phyloP scores from a whole-genome alignment of 1,284 basidiomycete species.

The Ganoderma sinense region DNA sequence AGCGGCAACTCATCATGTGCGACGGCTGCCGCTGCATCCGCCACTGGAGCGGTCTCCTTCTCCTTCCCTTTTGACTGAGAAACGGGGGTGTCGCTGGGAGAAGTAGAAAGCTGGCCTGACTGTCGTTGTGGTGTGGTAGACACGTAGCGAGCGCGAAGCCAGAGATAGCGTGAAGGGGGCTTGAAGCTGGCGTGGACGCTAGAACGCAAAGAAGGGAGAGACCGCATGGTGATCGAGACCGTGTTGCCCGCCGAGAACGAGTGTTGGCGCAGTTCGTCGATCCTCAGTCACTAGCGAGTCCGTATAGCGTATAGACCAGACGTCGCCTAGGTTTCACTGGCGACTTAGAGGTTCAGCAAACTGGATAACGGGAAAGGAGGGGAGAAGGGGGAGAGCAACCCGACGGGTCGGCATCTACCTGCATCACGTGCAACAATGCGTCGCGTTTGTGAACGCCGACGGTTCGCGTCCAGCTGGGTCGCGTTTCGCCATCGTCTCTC shows the following conservation, averaged over 20 bases:
- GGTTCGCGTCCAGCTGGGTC: neutral
- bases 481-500: neutral
- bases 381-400: neutral
- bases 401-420: neutral
- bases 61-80: conserved; percentile 25
- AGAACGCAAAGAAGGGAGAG: conserved; percentile 3
- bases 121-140: conserved; percentile 16
- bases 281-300: neutral
- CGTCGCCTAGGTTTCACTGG: neutral
- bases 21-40: conserved; percentile 4
- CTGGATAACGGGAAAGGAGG: neutral
- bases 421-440: neutral
- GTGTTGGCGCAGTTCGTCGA: neutral
- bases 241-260: neutral
- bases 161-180: neutral
- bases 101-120: conserved; percentile 11
- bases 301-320: neutral
- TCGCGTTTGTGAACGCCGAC: neutral
- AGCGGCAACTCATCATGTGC: conserved; percentile 51
- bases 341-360: neutral
- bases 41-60: conserved; percentile 18
- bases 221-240: conserved; percentile 7
- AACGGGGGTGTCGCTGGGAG: neutral
- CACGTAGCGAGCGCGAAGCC: conserved; percentile 10
- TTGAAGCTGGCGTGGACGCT: neutral